Base-by-base conservation (phyloP, 768 basidiomycete species). In the Lyophyllum semitale region DNA sequence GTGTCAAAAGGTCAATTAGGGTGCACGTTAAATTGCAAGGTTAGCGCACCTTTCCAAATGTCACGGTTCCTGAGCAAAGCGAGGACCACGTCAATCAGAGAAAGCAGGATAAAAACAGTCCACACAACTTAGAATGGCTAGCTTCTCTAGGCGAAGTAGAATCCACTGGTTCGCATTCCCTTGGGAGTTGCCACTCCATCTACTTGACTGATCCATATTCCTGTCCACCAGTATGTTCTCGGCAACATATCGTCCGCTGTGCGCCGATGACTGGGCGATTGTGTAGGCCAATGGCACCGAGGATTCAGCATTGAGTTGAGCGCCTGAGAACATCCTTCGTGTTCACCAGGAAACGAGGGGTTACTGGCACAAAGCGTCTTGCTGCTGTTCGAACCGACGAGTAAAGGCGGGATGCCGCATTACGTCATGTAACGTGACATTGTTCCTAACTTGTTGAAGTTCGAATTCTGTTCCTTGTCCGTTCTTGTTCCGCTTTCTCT, bases 141-240 rank as follows among this genome's bases (percentile, higher is more conserved):
- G 68, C 3, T 74, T 71, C 40, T 91, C 83, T 3, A 92, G 72
- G 30, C 81, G 80, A 48, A 92, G 73, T 11, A 88, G 68, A 17
- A 93, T 80, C 88, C 89, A 93, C 63, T 91, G 88, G 53, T 80
- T 82, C 42, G 75, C 69, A 59, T 76, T 81, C 4, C 79, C 76
- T 40, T 85, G 83, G 45, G 81, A 76, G 3, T 83, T 84, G 6
- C 85, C 86, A 47, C 88, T 91, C 90, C 89, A 92, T 73, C 91
- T 73, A 65, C 88, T 91, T 3, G 77, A 73, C 54, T 82, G 83
- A 63, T 91, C 87, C 48, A 69, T 67, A 0, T 88, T 88, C 18
- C 74, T 76, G 67, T 91, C 84, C 18, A 82, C 71, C 23, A 87
- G 68, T 51, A 92, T 88, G 58, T 91, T 87, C 56, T 89, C 83